phyloP scores from a whole-genome alignment of 2,329 filamentous ascomycete genomes.

The Aspergillus sp. region DNA sequence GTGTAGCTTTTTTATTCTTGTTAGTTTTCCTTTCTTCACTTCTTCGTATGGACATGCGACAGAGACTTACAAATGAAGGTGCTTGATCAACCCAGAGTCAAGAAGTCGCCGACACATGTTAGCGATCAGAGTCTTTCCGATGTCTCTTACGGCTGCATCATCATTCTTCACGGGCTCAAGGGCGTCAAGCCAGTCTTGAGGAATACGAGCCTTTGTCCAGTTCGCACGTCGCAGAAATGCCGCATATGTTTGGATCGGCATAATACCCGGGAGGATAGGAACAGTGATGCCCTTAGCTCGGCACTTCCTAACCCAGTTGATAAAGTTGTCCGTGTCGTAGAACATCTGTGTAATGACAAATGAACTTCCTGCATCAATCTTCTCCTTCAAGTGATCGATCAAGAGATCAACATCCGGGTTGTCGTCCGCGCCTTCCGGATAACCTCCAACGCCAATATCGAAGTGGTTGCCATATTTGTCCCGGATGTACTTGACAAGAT shows the following conservation, averaged over 20 bases:
- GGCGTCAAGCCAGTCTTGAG: slow-evolving; percentile 69
- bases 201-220: slow-evolving; percentile 83
- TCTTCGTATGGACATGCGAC: neutral
- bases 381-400: slow-evolving; percentile 91
- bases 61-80: slow-evolving; percentile 70
- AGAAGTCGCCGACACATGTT: slow-evolving; percentile 85
- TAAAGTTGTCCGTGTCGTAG: slow-evolving; percentile 93
- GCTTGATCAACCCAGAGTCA: slow-evolving; percentile 68
- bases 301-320: slow-evolving; percentile 82
- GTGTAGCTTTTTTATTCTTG: slow-evolving; percentile 59
- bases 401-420: slow-evolving; percentile 78
- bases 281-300: slow-evolving; percentile 76
- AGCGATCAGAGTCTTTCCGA: slow-evolving; percentile 79
- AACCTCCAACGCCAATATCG: slow-evolving; percentile 94
- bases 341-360: slow-evolving; percentile 99
- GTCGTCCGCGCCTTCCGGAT: slow-evolving; percentile 92
- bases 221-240: slow-evolving; percentile 84
- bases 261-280: slow-evolving; percentile 79
- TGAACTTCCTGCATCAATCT: slow-evolving; percentile 85
- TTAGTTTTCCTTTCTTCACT: neutral
- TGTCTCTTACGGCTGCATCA: slow-evolving; percentile 81
- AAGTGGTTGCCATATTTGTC: slow-evolving; percentile 80
- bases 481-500: slow-evolving; percentile 79
- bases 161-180: slow-evolving; percentile 96
- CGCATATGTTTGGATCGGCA: slow-evolving; percentile 92